Conservation (phyloP, 768 basidiomycete species). For the Termitomyces sp. region DNA sequence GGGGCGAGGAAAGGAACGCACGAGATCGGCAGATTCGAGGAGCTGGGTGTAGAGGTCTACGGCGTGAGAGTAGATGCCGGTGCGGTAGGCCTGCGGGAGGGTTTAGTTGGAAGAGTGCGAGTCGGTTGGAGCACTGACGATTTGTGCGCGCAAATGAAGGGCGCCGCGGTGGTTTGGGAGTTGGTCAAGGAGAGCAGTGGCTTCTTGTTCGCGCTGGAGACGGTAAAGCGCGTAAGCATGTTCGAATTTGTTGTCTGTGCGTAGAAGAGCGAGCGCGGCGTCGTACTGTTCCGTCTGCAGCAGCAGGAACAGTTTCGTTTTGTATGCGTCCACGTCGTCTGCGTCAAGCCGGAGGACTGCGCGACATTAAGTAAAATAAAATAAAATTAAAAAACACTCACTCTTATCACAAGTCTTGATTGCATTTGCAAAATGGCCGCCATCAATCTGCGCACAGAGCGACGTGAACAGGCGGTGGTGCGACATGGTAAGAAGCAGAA, state of each 20-base stretch:
- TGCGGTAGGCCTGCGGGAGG: conserved; percentile 63
- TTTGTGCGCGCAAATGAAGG: neutral
- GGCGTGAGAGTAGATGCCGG: conserved; percentile 67
- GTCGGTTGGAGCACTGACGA: too few relatives aligned
- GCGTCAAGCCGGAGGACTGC: conserved; percentile 71
- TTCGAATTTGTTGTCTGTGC: conserved; percentile 50
- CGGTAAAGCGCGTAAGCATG: conserved; percentile 82
- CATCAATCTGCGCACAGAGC: conserved; percentile 83
- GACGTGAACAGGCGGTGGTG: conserved; percentile 65
- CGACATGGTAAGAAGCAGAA: too few relatives aligned
- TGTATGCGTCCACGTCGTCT: conserved; percentile 62
- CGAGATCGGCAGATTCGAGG: conserved; percentile 71
- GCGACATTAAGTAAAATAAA: too few relatives aligned
- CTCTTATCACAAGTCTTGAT: conserved; percentile 92
- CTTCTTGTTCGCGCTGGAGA: conserved; percentile 70
- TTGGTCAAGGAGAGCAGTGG: conserved; percentile 17
- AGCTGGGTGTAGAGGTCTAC: conserved; percentile 78
- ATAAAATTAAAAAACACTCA: conserved; percentile 38
- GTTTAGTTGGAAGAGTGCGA: too few relatives aligned
- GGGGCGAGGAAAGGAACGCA: conserved; percentile 30
- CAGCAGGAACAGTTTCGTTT: conserved; percentile 83
- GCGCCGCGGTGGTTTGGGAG: neutral
- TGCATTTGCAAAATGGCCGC: conserved; percentile 81
- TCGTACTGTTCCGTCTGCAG: conserved; percentile 83
- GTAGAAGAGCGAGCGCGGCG: conserved; percentile 59